phyloP scores from a whole-genome alignment of 257 asterid species.

The Petunia axillaris region DNA sequence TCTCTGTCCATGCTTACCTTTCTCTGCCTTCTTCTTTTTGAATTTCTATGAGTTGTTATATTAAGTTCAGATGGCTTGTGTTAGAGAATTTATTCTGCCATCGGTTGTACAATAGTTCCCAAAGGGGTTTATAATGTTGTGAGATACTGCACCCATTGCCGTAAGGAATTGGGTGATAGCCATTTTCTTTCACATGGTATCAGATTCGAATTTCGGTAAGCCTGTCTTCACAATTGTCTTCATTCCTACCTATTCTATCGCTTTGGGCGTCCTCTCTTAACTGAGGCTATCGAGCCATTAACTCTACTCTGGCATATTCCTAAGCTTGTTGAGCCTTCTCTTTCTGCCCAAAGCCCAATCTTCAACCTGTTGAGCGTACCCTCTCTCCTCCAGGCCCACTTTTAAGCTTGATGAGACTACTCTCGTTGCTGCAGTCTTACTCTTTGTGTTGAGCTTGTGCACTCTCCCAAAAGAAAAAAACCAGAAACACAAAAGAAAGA shows the following conservation, averaged over 20 bases:
- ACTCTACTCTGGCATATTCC: background rate
- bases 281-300: conserved; percentile 2
- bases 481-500: background rate
- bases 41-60: background rate
- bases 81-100: background rate
- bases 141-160: background rate
- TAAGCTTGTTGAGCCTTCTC: conserved; percentile 3
- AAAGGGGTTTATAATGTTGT: background rate
- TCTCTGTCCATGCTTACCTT: background rate
- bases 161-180: background rate
- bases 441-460: background rate
- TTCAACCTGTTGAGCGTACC: conserved; percentile 7
- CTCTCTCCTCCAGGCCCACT: background rate
- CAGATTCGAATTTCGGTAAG: background rate
- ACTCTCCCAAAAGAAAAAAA: background rate
- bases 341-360: conserved; percentile 1
- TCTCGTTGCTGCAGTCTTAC: background rate
- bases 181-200: conserved; percentile 2
- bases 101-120: conserved; percentile 3
- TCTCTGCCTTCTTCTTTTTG: conserved; percentile 6
- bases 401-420: background rate
- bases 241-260: conserved; percentile 6
- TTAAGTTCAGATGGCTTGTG: conserved; percentile 7
- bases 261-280: background rate
- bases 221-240: conserved; percentile 10